These are phyloP conservation scores for Rhodotorula toruloides DNA, from an alignment of 768 basidiomycete genomes.

Conservation along the genomic window DNA sequence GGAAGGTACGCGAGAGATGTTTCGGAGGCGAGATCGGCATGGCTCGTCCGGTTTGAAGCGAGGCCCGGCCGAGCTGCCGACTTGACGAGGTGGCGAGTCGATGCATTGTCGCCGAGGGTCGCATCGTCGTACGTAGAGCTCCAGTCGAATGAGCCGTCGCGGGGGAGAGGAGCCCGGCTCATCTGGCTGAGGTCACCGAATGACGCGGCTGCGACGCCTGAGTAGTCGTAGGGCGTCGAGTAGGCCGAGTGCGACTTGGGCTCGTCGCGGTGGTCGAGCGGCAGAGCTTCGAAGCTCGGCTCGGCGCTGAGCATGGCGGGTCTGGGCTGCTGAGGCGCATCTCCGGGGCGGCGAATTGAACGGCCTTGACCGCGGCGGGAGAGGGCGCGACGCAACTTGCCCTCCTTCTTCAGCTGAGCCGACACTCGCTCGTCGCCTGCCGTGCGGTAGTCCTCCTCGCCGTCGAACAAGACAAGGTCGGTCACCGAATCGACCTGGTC, in stretches of 20 bases:
- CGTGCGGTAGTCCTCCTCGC: conserved; percentile 59
- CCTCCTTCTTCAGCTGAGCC: conserved; percentile 57
- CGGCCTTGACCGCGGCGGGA: conserved; percentile 46
- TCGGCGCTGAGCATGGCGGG: background rate
- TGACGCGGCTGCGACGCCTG: background rate
- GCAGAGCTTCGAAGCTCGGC: conserved; percentile 20
- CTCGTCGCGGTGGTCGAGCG: conserved; percentile 20
- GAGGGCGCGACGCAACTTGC: conserved; percentile 56
- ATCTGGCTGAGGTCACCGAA: conserved; percentile 10
- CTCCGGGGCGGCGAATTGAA: background rate
- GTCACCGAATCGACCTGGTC: conserved; percentile 48
- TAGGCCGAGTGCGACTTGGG: background rate
- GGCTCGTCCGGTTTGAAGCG: background rate
- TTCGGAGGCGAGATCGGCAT: background rate
- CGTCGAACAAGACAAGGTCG: conserved; percentile 72
- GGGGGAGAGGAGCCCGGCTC: background rate
- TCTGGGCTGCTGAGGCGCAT: no score
- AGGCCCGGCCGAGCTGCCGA: background rate
- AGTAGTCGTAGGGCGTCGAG: conserved; percentile 3
- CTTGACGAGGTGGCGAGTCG: conserved; percentile 14
- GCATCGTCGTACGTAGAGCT: conserved; percentile 5
- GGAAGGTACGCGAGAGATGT: no score
- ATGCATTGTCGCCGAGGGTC: conserved; percentile 11
- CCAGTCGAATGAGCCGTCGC: conserved; percentile 12
- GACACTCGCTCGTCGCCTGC: conserved; percentile 58